Base-by-base conservation (phyloP, 2,329 filamentous ascomycete genomes). In the Pochonia chlamydosporia region DNA sequence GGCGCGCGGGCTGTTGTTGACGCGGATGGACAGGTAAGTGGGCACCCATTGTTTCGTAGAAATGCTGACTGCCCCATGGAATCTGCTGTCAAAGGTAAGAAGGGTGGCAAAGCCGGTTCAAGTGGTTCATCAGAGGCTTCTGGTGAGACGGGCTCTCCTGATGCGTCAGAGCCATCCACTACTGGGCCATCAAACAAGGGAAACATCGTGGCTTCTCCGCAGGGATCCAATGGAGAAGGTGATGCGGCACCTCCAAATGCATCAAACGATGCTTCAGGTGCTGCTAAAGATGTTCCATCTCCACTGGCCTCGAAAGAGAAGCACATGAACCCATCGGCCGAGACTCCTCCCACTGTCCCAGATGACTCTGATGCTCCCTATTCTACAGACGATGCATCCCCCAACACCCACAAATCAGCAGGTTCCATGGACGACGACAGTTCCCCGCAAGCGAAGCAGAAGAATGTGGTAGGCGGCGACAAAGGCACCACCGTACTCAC, bases 61-160 rank as follows among this genome's bases (percentile, higher is more conserved):
- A 59, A 55, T 36, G 42, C 54, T 58, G 55, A 62, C 52, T 62
- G 58, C 57, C 51, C 49, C 36, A 49, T 57, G 52, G 50, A 49
- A 43, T 44, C 52, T 8, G 56, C 53, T n/a, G 44, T 40, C 26
- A 44, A 42, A 26, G 30, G 36, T 16, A 44, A 44, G 35, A 28
- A 31, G 35, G 10, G 10, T 10, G 33, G 16, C 9, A 23, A 11
- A 7, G 18, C 35, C 20, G 31, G 31, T 35, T 35, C 31, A 16
- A 18, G 31, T 35, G 31, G 20, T 6, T 35, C n/a, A 6, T 2
- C n/a, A 5, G 20, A 18, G 31, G 31, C n/a, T 8, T 18, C 31
- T 35, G 31, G 9, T 16, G 9, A 35, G 14, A 33, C 30, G 14
- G 26, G 13, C 7, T 28, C 26, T 28, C 7, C 26, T 28, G 26